Evolutionary conservation across 176 grass and related monocot species (phyloP).

Genomic region (Phyllostachys edulis): DNA sequence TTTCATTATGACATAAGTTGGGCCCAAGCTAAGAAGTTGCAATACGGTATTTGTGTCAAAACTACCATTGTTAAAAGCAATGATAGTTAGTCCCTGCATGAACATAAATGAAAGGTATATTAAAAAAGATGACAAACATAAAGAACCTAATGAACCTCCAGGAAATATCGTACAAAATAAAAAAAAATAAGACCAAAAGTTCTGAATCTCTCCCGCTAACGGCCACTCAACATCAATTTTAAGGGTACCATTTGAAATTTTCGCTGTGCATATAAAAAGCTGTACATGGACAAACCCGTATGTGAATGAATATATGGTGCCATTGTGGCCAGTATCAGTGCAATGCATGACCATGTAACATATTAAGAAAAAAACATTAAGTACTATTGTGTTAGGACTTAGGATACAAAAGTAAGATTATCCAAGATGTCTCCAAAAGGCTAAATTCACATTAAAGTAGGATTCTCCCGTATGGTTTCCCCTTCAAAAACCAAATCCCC

Average conservation of each 20-base stretch:
- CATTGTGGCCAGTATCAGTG: background rate
- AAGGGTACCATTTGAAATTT: background rate
- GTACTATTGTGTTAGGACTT: background rate
- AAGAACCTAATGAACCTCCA: conserved; percentile 7
- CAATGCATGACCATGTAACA: conserved; percentile 20
- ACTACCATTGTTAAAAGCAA: conserved; percentile 70
- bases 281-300: background rate
- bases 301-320: background rate
- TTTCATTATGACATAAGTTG: conserved; percentile 84
- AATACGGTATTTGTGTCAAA: conserved; percentile 54
- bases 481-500: background rate
- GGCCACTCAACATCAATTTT: background rate
- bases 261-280: background rate
- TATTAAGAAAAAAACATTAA: background rate
- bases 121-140: background rate
- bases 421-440: background rate
- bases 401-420: background rate
- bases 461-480: background rate
- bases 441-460: background rate
- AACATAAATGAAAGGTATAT: conserved; percentile 27
- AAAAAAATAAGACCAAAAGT: conserved; percentile 17
- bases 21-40: conserved; percentile 77
- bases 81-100: conserved; percentile 83
- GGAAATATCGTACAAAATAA: background rate
- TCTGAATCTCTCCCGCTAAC: background rate